These are phyloP conservation scores for Coelastrella sp. DNA, from an alignment of 139 green algal species.

Conservation along the genomic window DNA sequence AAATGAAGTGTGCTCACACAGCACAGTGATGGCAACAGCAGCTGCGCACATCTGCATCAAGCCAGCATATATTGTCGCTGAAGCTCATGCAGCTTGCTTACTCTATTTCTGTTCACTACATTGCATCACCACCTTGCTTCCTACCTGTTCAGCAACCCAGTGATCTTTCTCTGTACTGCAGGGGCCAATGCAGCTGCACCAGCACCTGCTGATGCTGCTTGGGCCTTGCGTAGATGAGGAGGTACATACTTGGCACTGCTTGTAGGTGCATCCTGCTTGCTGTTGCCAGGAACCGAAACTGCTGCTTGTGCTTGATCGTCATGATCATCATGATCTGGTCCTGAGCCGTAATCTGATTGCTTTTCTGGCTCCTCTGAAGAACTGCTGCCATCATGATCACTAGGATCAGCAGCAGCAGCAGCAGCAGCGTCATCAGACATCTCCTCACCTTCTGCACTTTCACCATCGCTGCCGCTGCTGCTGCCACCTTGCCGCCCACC, in stretches of 20 bases:
- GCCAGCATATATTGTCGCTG: background rate
- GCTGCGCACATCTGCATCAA: too few species aligned
- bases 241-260: slow-evolving; percentile 67
- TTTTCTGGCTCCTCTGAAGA: background rate
- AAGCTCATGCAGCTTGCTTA: background rate
- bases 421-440: background rate
- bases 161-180: slow-evolving; percentile 66
- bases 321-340: background rate
- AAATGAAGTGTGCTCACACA: too few species aligned
- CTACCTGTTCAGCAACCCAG: slow-evolving; percentile 83
- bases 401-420: background rate
- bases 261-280: background rate
- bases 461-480: too few species aligned
- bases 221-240: slow-evolving; percentile 63
- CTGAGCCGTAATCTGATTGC: slow-evolving; percentile 8
- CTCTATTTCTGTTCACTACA: too few species aligned
- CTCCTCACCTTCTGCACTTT: background rate
- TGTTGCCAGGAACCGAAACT: slow-evolving; percentile 8
- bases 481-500: too few species aligned
- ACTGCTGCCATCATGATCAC: too few species aligned
- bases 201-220: slow-evolving; percentile 3
- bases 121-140: background rate
- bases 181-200: slow-evolving; percentile 1
- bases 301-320: slow-evolving; percentile 15
- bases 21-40: too few species aligned